Evolutionary conservation across 1,284 basidiomycete genomes (phyloP).

Genomic region (Rhodotorula sp.): DNA sequence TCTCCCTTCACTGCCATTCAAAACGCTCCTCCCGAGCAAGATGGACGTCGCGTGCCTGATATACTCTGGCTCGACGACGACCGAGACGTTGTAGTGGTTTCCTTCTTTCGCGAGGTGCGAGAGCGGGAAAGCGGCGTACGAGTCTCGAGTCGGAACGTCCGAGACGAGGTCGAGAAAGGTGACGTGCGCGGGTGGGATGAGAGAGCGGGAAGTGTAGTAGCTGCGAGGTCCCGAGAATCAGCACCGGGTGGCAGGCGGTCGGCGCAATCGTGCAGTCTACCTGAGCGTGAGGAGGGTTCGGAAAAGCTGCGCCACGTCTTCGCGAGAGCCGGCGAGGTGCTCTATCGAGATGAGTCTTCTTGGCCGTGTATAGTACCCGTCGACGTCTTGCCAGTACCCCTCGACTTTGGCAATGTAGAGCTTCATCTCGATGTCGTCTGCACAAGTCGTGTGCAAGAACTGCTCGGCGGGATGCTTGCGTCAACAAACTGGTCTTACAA

Average conservation of each 20-base stretch:
- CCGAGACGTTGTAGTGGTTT: background rate
- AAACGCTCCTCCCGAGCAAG: constrained; percentile 15
- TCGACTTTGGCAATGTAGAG: constrained; percentile 20
- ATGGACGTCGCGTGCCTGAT: constrained; percentile 9
- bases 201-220: constrained; percentile 22
- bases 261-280: background rate
- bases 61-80: constrained; percentile 37
- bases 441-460: constrained; percentile 29
- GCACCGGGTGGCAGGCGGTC: no score
- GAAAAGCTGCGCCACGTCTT: constrained; percentile 13
- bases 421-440: constrained; percentile 29
- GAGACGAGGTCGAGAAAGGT: constrained; percentile 16
- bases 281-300: constrained; percentile 19
- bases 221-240: background rate
- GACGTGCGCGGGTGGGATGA: constrained; percentile 14
- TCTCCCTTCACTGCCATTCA: constrained; percentile 7
- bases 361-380: constrained; percentile 34
- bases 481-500: background rate
- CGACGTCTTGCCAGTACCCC: constrained; percentile 42
- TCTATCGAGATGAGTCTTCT: constrained; percentile 28
- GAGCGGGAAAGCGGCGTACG: constrained; percentile 28
- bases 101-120: constrained; percentile 16
- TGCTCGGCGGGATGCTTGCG: no score
- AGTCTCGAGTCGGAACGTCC: constrained; percentile 4
- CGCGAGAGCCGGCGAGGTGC: constrained; percentile 3